Evolutionary conservation across 352 stramenopile species (phyloP).

Genomic region (Phytopythium kandeliae): DNA sequence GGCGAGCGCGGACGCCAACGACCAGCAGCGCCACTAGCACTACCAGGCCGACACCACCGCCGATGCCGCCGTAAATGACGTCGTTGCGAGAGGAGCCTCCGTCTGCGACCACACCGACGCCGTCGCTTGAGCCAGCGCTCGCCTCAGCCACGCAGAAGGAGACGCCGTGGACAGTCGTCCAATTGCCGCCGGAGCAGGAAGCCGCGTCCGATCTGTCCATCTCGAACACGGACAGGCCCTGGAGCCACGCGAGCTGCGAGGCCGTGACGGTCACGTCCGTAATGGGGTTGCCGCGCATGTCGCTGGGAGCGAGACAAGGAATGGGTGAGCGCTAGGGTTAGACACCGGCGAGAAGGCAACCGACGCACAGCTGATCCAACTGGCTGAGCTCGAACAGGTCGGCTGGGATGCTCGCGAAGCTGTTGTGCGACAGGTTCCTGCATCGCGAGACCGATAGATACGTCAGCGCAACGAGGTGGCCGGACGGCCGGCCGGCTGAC

Average conservation of each 20-base stretch:
- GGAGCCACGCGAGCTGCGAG: conserved; percentile 17
- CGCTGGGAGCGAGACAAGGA: not conserved
- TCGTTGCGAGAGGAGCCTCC: not conserved
- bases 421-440: conserved; percentile 36
- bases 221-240: conserved; percentile 18
- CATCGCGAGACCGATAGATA: not conserved
- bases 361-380: conserved; percentile 16
- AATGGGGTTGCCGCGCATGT: conserved; percentile 24
- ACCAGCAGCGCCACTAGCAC: not conserved
- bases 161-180: conserved; percentile 4
- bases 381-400: conserved; percentile 16
- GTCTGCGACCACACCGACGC: not conserved
- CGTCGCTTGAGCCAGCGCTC: not conserved
- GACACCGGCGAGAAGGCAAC: not conserved
- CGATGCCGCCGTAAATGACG: conserved; percentile 1
- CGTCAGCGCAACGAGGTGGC: not conserved
- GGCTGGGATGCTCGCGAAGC: conserved; percentile 20
- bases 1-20: not conserved
- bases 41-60: not conserved
- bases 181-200: conserved; percentile 6
- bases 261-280: conserved; percentile 30
- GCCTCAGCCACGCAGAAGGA: conserved; percentile 9
- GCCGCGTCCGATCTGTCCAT: not conserved
- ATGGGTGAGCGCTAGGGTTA: not conserved
- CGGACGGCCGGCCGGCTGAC: too few species aligned